A percentile compares a stretch with the other conserved stretches of the same genome.
These are phyloP conservation scores for Pharus latifolius DNA, from an alignment of 176 grass and related monocot genomes.

Conservation along the genomic window DNA sequence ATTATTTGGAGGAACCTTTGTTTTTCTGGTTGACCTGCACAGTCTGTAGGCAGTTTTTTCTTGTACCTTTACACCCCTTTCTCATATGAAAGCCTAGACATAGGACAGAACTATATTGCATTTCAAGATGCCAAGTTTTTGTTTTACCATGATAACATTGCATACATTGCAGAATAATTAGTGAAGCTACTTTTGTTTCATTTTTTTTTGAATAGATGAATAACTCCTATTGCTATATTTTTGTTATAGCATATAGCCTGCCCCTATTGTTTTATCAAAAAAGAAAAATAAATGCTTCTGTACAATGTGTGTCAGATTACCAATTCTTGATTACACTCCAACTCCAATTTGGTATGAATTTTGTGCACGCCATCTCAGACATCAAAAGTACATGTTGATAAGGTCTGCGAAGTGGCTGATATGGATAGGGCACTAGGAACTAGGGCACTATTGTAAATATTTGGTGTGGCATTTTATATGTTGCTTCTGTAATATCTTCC, in stretches of 20 bases:
- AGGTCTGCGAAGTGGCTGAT: neutral
- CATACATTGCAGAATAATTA: no score
- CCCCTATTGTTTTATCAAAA: no score
- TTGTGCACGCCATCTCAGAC: neutral
- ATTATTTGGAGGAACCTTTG: no score
- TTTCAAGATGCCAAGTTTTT: constrained; percentile 4
- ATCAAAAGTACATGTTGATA: neutral
- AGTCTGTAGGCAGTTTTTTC: neutral
- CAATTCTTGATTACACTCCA: neutral
- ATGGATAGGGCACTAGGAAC: neutral
- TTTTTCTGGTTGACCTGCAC: no score
- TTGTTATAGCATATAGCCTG: no score
- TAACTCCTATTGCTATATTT: neutral
- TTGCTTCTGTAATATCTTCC: constrained; percentile 16
- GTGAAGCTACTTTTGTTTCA: neutral
- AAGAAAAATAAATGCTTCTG: neutral
- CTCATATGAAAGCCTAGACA: neutral
- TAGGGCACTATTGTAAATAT: neutral
- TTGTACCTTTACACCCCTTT: neutral
- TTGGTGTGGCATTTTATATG: neutral
- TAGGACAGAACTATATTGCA: neutral
- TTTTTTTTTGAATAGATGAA: neutral
- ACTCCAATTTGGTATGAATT: neutral
- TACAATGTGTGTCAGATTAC: neutral
- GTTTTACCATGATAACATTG: neutral